Evolutionary conservation across 1,139 yeast species (phyloP).

Genomic region (Arxiozyma telluris): DNA sequence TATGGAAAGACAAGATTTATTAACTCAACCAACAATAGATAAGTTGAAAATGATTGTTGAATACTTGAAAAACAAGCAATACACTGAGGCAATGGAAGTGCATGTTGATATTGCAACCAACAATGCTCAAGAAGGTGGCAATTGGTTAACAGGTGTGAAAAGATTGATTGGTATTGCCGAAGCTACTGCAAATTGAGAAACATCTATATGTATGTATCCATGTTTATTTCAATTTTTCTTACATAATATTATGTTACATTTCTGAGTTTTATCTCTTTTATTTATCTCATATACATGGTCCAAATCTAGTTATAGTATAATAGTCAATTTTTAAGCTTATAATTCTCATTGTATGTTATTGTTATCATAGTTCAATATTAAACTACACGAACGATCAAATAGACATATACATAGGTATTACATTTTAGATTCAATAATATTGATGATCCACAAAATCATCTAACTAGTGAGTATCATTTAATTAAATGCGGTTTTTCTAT

Average conservation of each 20-base stretch:
- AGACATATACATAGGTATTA: background rate
- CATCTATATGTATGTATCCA: background rate
- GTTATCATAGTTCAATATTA: background rate
- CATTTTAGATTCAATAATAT: background rate
- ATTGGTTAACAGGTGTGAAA: slow-evolving; percentile 91
- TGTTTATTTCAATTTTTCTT: background rate
- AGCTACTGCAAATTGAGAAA: slow-evolving; percentile 23
- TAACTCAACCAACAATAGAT: slow-evolving; percentile 48
- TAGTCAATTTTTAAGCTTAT: background rate
- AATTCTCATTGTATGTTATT: no score
- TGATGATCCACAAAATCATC: background rate
- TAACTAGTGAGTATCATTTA: background rate
- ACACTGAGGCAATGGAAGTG: slow-evolving; percentile 47
- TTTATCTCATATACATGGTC: background rate
- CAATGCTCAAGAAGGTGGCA: slow-evolving; percentile 68
- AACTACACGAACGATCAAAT: no score
- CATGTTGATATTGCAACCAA: slow-evolving; percentile 56
- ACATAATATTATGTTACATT: no score
- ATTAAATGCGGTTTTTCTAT: no score
- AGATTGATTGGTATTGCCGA: slow-evolving; percentile 70
- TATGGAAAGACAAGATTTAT: slow-evolving; percentile 63
- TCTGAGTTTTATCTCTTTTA: no score
- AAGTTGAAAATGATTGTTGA: slow-evolving; percentile 45
- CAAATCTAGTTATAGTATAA: no score
- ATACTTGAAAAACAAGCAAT: slow-evolving; percentile 48